These are phyloP conservation scores for Trichocomaceae sp. DNA, from an alignment of 2,329 filamentous ascomycete species.

Conservation along the genomic window DNA sequence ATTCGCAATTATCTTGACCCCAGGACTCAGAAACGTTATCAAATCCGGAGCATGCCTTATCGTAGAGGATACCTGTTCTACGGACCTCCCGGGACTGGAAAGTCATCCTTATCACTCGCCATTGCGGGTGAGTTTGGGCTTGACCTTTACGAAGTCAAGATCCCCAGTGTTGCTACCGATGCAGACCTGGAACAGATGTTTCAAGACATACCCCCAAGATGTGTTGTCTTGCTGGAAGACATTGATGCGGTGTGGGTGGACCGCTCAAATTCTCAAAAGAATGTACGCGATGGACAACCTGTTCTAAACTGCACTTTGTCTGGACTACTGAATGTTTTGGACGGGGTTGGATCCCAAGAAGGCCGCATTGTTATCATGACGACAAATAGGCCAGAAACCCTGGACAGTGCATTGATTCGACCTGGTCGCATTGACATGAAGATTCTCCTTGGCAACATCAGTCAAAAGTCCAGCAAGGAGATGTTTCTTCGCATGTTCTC, in stretches of 20 bases:
- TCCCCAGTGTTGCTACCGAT: conserved; percentile 11
- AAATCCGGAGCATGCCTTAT: conserved; percentile 56
- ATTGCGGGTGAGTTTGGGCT: conserved; percentile 58
- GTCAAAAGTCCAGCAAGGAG: conserved; percentile 39
- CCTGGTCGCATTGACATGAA: conserved; percentile 64
- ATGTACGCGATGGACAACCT: conserved; percentile 1
- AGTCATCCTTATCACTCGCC: conserved; percentile 50
- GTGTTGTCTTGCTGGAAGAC: conserved; percentile 10
- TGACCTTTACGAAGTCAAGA: conserved; percentile 55
- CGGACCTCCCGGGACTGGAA: conserved; percentile 89
- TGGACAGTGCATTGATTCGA: conserved; percentile 67
- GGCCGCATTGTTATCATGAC: conserved; percentile 77
- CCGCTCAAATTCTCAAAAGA: neutral
- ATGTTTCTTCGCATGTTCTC: conserved; percentile 25
- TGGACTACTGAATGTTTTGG: conserved; percentile 74
- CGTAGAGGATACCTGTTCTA: conserved; percentile 78
- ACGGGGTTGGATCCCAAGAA: conserved; percentile 73
- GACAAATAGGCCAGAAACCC: conserved; percentile 65
- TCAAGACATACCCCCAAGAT: conserved; percentile 8
- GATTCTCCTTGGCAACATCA: conserved; percentile 44
- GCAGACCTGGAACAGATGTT: conserved; percentile 10
- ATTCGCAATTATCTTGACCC: conserved; percentile 11
- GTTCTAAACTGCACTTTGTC: conserved; percentile 53
- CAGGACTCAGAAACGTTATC: conserved; percentile 17
- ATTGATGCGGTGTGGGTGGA: conserved; percentile 11